Evolutionary conservation across 2,329 filamentous ascomycete genomes (phyloP), one percentile per base, ranked within the genome.

Genomic region (Xylariaceae sp.): DNA sequence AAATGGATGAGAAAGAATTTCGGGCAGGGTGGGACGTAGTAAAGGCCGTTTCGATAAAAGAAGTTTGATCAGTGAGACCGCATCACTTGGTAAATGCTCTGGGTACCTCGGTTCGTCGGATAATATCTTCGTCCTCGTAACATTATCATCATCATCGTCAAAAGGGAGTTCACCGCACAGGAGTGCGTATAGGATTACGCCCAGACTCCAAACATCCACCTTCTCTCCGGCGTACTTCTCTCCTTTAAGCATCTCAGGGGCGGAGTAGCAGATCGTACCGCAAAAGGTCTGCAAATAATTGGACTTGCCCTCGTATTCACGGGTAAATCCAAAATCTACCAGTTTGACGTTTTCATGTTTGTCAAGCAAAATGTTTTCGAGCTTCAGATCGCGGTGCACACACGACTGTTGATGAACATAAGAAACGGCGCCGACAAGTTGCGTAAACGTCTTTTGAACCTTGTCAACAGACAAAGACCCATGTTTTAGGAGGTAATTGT

Each of bases 141-240:
- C 82, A 62, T 86, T 89, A 71, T 99, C 95, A 69, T 96, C 90
- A 71, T 99, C 95, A 64, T 98, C 95, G 74, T 99, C 95, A 68
- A 96, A 99, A 0, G 95, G 95, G 36, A 99, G 80, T 74, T 95
- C 91, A 53, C 91, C 91, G 61, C 88, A 91, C 23, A 96, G 78
- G 56, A 96, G 77, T 45, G 91, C 91, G 69, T 93, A 95, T 1
- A 95, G 79, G 59, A 96, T 95, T 53, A 96, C 88, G 11, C 91
- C 91, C 64, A 96, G 73, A 69, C 91, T 95, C 91, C 91, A 99
- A 4, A 99, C 92, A 70, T 99, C 95, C 45, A 99, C 94, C 78
- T 97, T 98, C 78, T 97, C 92, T 23, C 92, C 94, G 0, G 93
- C 95, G 72, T 99, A 99, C 74, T 96, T 98, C 74, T 99, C 95